Conservation (phyloP, 148 eudicot species). For the Rhododendron ferrugineum region DNA sequence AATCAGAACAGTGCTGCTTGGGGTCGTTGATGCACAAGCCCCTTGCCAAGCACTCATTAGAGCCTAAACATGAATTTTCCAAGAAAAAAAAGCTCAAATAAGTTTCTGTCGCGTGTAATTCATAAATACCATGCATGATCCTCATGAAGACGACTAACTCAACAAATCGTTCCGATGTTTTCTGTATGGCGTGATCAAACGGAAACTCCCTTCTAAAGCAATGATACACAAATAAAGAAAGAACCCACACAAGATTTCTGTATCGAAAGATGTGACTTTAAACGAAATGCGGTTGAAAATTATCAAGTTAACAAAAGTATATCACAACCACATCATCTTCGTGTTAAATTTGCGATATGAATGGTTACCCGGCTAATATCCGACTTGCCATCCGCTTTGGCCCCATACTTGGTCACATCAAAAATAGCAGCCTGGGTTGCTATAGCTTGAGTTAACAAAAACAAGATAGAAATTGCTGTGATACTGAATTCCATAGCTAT, state of each 20-base stretch:
- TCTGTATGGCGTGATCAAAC: neutral
- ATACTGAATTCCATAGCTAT: neutral
- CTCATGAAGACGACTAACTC: neutral
- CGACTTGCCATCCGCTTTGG: neutral
- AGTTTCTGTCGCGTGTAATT: neutral
- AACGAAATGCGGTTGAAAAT: neutral
- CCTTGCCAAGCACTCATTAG: constrained; percentile 44
- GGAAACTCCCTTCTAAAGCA: neutral
- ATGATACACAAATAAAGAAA: neutral
- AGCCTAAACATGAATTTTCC: constrained; percentile 21
- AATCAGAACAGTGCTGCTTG: constrained; percentile 32
- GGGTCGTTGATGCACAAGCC: constrained; percentile 39
- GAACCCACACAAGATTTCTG: neutral
- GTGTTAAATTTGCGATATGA: neutral
- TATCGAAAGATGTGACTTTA: neutral
- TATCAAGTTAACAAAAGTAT: neutral
- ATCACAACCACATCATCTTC: neutral
- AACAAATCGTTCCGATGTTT: neutral
- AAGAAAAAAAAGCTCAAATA: neutral
- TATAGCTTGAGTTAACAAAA: neutral
- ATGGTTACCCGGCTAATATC: constrained; percentile 9
- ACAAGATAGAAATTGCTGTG: neutral
- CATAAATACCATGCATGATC: neutral
- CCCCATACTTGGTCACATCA: constrained; percentile 11
- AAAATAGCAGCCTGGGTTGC: neutral